Base-by-base conservation (phyloP, 768 basidiomycete genomes). In the Auricularia heimuer region DNA sequence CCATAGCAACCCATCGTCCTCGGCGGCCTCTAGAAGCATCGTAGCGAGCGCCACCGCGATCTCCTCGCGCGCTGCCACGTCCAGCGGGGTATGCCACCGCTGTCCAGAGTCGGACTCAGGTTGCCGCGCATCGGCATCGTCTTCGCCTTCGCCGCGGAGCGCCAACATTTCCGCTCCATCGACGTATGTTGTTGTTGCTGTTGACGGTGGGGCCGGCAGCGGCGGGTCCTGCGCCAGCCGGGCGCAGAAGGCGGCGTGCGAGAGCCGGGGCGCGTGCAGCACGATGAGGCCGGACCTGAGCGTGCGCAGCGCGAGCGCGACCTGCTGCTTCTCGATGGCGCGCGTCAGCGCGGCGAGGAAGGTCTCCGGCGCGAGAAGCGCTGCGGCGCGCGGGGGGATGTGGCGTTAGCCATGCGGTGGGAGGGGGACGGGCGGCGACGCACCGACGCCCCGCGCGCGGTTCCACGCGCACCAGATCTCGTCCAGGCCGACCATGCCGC, bases 391-490 rank as follows among this genome's bases (percentile, higher is more conserved):
- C 44, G 60, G 56, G 29, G 66, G 47, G 3, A 11, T 61, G 24
- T 10, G 35, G 37, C 47, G 39, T 33, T 34, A 24, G 62, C 33
- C 11, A 6, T 10, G 21, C 29, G 29, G 29, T 65, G 44, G 29
- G 1, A 11, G 54, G 11, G 24, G 44, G 54, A 29, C 39, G 34
- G 11, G 24, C 8, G 24, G 39, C 39, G 29, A 72, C 88, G 73
- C 73, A 92, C 94, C 89, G 63, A 96, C 89, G 61, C 94, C 94
- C 68, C 94, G 78, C 4, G 92, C 94, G 65, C 94, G 86, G 72
- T 95, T 96, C 94, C 94, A 97, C 1, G 89, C 86, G 34, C 92
- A 92, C 94, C 94, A 98, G 0, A 90, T 90, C 75, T 96, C 94
- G 71, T 98, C 94, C 34, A 97, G 75, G 0, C 88, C 91, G 45